Percentiles rank a stretch among this genome's conserved stretches.
phyloP scores from a whole-genome alignment of 129 eudicot species.

The Centella asiatica region DNA sequence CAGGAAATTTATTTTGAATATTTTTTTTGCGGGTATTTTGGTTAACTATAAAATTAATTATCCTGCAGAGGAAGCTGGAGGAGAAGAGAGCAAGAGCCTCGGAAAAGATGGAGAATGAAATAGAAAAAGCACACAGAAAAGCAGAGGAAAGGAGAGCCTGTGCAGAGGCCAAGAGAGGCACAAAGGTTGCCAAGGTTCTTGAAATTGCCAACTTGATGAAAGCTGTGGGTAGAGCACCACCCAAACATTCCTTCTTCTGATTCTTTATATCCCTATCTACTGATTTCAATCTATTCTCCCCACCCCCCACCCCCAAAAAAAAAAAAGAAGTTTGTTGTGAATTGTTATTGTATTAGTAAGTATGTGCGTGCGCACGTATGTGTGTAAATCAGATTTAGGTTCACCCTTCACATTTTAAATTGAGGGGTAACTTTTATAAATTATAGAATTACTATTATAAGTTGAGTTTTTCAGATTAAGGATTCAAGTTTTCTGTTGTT shows the following conservation, averaged over 20 bases:
- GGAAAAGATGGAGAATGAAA: slow-evolving; percentile 87
- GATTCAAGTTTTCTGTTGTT: too few species aligned
- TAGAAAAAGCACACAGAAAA: slow-evolving; percentile 81
- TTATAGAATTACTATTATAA: too few species aligned
- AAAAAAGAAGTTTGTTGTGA: too few species aligned
- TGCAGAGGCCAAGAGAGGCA: slow-evolving; percentile 79
- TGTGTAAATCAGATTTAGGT: background rate
- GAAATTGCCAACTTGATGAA: slow-evolving; percentile 81
- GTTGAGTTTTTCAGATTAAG: too few species aligned
- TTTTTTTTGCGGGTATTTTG: too few species aligned
- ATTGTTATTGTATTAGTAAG: background rate
- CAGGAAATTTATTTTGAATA: too few species aligned
- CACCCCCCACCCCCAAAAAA: too few species aligned
- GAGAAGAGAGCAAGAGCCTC: slow-evolving; percentile 80
- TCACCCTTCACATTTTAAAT: background rate
- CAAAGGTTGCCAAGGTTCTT: slow-evolving; percentile 65
- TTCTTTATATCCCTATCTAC: too few species aligned
- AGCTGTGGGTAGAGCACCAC: slow-evolving; percentile 75
- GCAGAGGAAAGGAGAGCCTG: slow-evolving; percentile 90
- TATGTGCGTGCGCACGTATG: background rate
- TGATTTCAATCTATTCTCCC: too few species aligned
- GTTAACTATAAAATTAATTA: background rate
- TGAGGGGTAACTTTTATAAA: background rate
- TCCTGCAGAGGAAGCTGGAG: slow-evolving; percentile 65
- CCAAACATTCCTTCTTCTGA: slow-evolving; percentile 57